Conservation (phyloP, 495 filamentous ascomycete species). For the Cetradonia linearis region DNA sequence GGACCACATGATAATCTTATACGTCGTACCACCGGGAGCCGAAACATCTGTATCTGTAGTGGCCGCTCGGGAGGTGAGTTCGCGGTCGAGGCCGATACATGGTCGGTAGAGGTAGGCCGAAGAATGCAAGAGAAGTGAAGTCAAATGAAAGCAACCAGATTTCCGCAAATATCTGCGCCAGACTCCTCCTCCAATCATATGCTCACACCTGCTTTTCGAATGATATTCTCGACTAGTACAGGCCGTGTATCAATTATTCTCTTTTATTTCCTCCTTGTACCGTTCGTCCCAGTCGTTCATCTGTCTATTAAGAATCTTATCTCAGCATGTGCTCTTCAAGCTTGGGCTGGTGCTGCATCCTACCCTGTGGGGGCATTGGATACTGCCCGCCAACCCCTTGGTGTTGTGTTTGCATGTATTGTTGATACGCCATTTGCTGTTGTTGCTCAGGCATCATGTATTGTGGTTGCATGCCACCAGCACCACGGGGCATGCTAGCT, state of each 20-base stretch:
- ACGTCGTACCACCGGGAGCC: neutral
- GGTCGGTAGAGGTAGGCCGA: conserved; percentile 12
- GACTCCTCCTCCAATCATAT: conserved; percentile 17
- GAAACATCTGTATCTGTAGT: conserved; percentile 3
- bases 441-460: conserved; percentile 49
- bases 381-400: conserved; percentile 47
- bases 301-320: conserved; percentile 18
- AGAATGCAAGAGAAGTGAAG: conserved; percentile 8
- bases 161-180: conserved; percentile 9
- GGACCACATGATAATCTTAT: neutral
- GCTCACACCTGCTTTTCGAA: conserved; percentile 13
- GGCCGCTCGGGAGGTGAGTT: neutral
- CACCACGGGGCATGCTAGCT: conserved; percentile 41
- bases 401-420: conserved; percentile 42
- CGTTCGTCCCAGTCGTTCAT: conserved; percentile 19
- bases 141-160: conserved; percentile 10
- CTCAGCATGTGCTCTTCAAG: conserved; percentile 23
- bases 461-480: conserved; percentile 37
- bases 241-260: conserved; percentile 16
- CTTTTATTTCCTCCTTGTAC: conserved; percentile 10
- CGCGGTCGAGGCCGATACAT: neutral
- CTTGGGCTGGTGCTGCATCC: conserved; percentile 46
- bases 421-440: conserved; percentile 49
- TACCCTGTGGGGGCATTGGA: conserved; percentile 44
- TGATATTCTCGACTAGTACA: conserved; percentile 18